phyloP scores from a whole-genome alignment of 2,329 filamentous ascomycete species.

The Nigrograna mackinnonii region DNA sequence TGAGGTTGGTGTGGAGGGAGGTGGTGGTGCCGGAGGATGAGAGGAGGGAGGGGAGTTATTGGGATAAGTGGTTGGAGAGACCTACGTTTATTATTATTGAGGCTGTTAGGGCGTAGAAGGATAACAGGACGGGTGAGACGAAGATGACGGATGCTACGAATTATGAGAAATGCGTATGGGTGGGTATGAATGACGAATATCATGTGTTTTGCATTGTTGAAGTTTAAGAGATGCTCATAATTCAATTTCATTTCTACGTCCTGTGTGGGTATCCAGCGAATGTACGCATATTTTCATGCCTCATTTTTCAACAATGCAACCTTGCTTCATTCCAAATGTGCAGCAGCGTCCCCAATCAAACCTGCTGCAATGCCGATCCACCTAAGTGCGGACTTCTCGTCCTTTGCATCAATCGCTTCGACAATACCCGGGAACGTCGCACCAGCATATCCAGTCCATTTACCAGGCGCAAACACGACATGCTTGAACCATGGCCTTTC shows the following conservation, averaged over 20 bases:
- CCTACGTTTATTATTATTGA: slow-evolving; percentile 28
- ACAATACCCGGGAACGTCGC: slow-evolving; percentile 68
- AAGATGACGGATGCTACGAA: too few relatives aligned
- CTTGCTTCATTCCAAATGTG: slow-evolving; percentile 35
- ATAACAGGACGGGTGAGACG: too few relatives aligned
- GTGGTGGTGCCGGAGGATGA: slow-evolving; percentile 28
- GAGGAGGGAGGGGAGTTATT: slow-evolving; percentile 21
- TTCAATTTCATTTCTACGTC: too few relatives aligned
- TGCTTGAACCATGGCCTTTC: slow-evolving; percentile 90
- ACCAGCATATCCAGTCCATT: slow-evolving; percentile 90
- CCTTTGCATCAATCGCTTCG: slow-evolving; percentile 60
- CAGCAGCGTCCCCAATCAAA: slow-evolving; percentile 37
- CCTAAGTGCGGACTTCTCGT: slow-evolving; percentile 40
- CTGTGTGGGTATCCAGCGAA: too few relatives aligned
- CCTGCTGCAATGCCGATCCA: slow-evolving; percentile 48
- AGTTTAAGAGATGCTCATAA: too few relatives aligned
- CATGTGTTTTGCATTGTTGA: too few relatives aligned
- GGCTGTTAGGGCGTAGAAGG: slow-evolving; percentile 9
- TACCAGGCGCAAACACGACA: slow-evolving; percentile 85
- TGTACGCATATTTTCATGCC: too few relatives aligned
- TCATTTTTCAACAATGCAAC: slow-evolving; percentile 2
- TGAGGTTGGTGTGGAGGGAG: slow-evolving; percentile 23
- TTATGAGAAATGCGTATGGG: too few relatives aligned
- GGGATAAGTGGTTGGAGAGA: slow-evolving; percentile 22
- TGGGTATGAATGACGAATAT: too few relatives aligned